These are phyloP conservation scores for Fraxinus latifolia DNA, from an alignment of 305 asterid genomes.

Conservation along the genomic window DNA sequence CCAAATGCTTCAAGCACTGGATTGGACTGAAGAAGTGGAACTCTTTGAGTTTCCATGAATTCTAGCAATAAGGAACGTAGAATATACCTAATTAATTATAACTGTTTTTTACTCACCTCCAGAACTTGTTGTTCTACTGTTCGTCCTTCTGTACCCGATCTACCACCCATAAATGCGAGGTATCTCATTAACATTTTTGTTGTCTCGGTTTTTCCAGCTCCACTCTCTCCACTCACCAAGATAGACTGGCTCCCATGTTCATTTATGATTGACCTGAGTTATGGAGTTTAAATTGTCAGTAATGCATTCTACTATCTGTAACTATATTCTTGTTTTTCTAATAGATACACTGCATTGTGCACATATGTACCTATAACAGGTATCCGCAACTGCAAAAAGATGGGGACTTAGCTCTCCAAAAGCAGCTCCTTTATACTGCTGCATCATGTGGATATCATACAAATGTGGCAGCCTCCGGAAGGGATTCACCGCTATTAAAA, in stretches of 20 bases:
- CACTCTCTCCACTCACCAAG: constrained; percentile 97
- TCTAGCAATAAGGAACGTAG: constrained; percentile 19
- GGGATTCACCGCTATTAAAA: constrained; percentile 91
- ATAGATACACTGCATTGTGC: constrained; percentile 7
- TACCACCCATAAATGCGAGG: constrained; percentile 96
- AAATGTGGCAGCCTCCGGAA: constrained; percentile 81
- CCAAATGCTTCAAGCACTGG: constrained; percentile 98
- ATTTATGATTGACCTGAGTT: constrained; percentile 66
- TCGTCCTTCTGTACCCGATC: constrained; percentile 82
- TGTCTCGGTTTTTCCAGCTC: constrained; percentile 96
- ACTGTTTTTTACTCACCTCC: constrained; percentile 55
- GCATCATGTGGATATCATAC: constrained; percentile 90
- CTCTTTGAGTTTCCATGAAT: constrained; percentile 18
- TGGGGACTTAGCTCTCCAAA: constrained; percentile 96
- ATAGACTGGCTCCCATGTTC: constrained; percentile 90
- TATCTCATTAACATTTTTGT: constrained; percentile 94
- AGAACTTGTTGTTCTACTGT: constrained; percentile 95
- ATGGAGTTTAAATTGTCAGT: constrained; percentile 14
- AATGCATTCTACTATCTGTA: background rate
- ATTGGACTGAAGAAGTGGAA: constrained; percentile 58
- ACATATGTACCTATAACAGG: constrained; percentile 64
- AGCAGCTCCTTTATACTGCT: constrained; percentile 90
- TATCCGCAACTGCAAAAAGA: constrained; percentile 95
- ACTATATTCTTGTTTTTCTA: background rate
- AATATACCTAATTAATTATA: background rate